Percentiles rank a stretch among this genome's conserved stretches.
These are phyloP conservation scores for Scedosporium aurantiacum DNA, from an alignment of 2,329 filamentous ascomycete species.

Conservation along the genomic window DNA sequence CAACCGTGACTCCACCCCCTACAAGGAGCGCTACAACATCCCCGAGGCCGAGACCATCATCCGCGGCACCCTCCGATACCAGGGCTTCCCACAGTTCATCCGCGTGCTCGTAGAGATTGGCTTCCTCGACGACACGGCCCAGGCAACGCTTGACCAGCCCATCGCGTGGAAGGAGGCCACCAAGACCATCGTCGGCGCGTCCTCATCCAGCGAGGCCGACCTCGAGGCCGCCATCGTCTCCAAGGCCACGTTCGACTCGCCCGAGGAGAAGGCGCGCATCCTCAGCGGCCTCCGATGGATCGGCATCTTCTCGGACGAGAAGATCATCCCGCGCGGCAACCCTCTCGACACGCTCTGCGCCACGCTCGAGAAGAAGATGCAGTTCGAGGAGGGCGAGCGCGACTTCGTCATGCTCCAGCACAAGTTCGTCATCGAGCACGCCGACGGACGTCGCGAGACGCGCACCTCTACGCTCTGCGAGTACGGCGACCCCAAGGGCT, in stretches of 20 bases:
- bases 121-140: slow-evolving; percentile 65
- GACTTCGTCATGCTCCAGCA: slow-evolving; percentile 75
- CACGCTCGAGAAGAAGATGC: slow-evolving; percentile 83
- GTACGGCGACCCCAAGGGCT: slow-evolving; percentile 69
- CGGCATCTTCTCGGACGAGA: slow-evolving; percentile 54
- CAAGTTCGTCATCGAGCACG: slow-evolving; percentile 74
- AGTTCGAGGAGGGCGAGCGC: slow-evolving; percentile 70
- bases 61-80: slow-evolving; percentile 71
- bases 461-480: slow-evolving; percentile 72
- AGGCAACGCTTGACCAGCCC: slow-evolving; percentile 53
- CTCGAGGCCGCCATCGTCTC: slow-evolving; percentile 61
- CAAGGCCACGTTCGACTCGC: slow-evolving; percentile 56
- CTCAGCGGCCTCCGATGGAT: slow-evolving; percentile 64
- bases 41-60: slow-evolving; percentile 57
- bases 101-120: slow-evolving; percentile 79
- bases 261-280: slow-evolving; percentile 58
- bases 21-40: slow-evolving; percentile 77
- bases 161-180: slow-evolving; percentile 80
- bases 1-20: slow-evolving; percentile 81
- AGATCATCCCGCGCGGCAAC: slow-evolving; percentile 63
- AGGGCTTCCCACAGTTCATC: slow-evolving; percentile 85
- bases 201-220: slow-evolving; percentile 55
- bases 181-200: slow-evolving; percentile 60
- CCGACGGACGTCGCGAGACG: slow-evolving; percentile 67
- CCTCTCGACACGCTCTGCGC: slow-evolving; percentile 87